These are phyloP conservation scores for Glomus cerebriforme DNA, from an alignment of 192 early-diverging fungal genomes.

Conservation along the genomic window DNA sequence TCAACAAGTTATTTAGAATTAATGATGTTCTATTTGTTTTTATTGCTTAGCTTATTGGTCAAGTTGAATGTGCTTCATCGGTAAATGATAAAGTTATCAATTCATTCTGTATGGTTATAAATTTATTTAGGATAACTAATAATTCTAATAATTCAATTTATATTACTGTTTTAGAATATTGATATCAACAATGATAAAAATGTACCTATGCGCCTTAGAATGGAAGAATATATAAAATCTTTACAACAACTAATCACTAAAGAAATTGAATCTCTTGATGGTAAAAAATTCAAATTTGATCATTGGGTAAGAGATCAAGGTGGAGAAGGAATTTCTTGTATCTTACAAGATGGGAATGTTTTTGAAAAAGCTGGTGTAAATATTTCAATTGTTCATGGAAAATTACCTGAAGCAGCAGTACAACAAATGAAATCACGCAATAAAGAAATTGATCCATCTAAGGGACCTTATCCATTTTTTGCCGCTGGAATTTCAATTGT, in stretches of 20 bases:
- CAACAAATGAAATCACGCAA: constrained; percentile 90
- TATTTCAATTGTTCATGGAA: constrained; percentile 84
- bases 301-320: constrained; percentile 88
- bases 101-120: background rate
- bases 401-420: constrained; percentile 74
- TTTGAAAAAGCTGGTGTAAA: constrained; percentile 99
- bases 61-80: background rate
- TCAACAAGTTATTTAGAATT: too few relatives aligned
- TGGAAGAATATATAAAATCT: constrained; percentile 77
- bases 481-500: constrained; percentile 91
- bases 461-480: constrained; percentile 75
- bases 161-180: background rate
- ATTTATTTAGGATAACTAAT: background rate
- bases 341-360: constrained; percentile 88
- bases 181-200: background rate
- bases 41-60: background rate
- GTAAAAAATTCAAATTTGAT: constrained; percentile 71
- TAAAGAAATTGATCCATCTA: constrained; percentile 55
- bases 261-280: constrained; percentile 65
- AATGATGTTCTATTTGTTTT: background rate
- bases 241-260: constrained; percentile 78
- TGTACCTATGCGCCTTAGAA: constrained; percentile 75
- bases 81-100: background rate
- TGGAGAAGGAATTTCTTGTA: constrained; percentile 90
- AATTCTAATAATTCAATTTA: background rate